Percentiles rank a stretch among this genome's conserved stretches.
phyloP scores from a whole-genome alignment of 2,329 filamentous ascomycete genomes.

The Exophiala xenobiotica region DNA sequence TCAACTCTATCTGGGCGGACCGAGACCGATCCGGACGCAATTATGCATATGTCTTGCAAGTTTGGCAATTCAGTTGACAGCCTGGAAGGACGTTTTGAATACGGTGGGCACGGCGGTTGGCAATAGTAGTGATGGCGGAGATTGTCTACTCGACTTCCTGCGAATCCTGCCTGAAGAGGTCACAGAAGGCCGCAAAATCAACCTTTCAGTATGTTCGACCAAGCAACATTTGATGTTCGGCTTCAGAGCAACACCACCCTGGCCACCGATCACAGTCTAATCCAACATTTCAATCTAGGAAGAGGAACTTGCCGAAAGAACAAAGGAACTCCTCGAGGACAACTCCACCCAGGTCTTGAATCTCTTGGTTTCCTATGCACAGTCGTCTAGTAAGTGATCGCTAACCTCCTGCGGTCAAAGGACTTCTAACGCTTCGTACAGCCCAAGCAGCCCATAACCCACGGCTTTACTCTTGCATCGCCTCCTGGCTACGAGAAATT shows the following conservation, averaged over 20 bases:
- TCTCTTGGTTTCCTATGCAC: slow-evolving; percentile 84
- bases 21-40: slow-evolving; percentile 81
- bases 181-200: slow-evolving; percentile 98
- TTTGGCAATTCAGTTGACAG: slow-evolving; percentile 91
- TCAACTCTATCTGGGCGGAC: slow-evolving; percentile 75
- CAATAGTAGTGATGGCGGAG: slow-evolving; percentile 66
- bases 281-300: slow-evolving; percentile 64
- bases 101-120: slow-evolving; percentile 76
- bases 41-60: slow-evolving; percentile 93
- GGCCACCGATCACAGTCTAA: slow-evolving; percentile 50
- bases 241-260: slow-evolving; percentile 45
- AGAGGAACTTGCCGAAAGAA: slow-evolving; percentile 86
- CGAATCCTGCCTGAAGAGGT: slow-evolving; percentile 98
- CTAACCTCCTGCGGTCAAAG: background rate
- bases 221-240: slow-evolving; percentile 42
- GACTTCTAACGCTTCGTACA: slow-evolving; percentile 40
- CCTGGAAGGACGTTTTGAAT: slow-evolving; percentile 89
- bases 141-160: slow-evolving; percentile 91
- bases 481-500: slow-evolving; percentile 93
- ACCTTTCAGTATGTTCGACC: slow-evolving; percentile 89
- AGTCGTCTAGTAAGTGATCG: slow-evolving; percentile 74
- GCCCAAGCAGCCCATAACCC: slow-evolving; percentile 79
- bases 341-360: slow-evolving; percentile 86
- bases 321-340: slow-evolving; percentile 82
- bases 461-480: slow-evolving; percentile 89